Conservation (phyloP, 2,329 filamentous ascomycete genomes). For the Aureobasidium sp. region DNA sequence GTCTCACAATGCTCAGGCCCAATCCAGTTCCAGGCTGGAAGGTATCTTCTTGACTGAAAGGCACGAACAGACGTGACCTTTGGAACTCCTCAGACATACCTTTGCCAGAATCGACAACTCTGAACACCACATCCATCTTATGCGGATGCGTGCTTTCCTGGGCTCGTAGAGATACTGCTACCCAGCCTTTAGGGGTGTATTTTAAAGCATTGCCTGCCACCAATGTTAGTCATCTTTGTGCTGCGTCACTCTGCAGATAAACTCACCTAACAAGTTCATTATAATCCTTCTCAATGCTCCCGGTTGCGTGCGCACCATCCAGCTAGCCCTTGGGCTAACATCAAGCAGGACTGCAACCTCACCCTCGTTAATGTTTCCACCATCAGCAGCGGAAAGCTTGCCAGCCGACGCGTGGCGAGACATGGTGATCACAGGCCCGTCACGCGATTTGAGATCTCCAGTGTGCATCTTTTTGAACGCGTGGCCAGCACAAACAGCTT, state of each 20-base stretch:
- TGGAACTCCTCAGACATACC: constrained; percentile 60
- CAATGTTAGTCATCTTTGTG: neutral
- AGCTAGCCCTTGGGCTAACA: constrained; percentile 32
- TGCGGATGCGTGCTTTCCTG: neutral
- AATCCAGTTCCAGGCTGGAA: constrained; percentile 56
- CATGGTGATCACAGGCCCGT: neutral
- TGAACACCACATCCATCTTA: constrained; percentile 14
- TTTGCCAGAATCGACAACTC: constrained; percentile 56
- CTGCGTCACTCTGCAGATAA: neutral
- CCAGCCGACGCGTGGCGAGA: neutral
- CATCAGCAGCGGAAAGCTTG: neutral
- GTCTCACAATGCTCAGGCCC: constrained; percentile 57
- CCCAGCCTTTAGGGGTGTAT: constrained; percentile 37
- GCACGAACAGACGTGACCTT: constrained; percentile 53
- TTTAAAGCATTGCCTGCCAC: constrained; percentile 36
- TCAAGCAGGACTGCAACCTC: constrained; percentile 40
- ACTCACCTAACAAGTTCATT: constrained; percentile 40
- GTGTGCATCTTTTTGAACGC: constrained; percentile 28
- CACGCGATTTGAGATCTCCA: constrained; percentile 1
- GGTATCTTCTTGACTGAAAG: constrained; percentile 58
- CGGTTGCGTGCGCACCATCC: constrained; percentile 40
- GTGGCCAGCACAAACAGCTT: constrained; percentile 33
- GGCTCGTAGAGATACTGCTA: constrained; percentile 26
- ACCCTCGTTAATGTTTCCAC: constrained; percentile 3
- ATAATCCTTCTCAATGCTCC: constrained; percentile 40